These are phyloP conservation scores for Tulasnella sp. DNA, from an alignment of 768 basidiomycete species.

Conservation along the genomic window DNA sequence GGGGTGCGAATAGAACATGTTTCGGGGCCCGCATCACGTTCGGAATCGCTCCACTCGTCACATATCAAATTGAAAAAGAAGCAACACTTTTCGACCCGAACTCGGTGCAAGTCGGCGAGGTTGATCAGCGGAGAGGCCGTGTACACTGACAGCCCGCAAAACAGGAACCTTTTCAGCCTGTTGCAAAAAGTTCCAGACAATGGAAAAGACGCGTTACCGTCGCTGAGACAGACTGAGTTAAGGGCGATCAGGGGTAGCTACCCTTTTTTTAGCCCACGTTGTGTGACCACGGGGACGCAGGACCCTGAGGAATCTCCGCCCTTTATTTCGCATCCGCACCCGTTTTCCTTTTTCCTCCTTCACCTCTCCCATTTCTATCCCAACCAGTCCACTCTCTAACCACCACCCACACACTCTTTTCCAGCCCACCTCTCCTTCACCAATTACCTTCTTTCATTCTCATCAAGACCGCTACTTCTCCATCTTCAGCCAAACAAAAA, in stretches of 20 bases:
- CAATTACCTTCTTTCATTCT: background rate
- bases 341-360: background rate
- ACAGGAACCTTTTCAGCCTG: background rate
- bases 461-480: background rate
- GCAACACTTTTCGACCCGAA: background rate
- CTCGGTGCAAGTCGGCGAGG: background rate
- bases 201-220: background rate
- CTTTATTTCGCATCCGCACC: background rate
- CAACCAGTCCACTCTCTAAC: constrained; percentile 2
- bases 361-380: background rate
- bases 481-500: background rate
- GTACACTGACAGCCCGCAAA: background rate
- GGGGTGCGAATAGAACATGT: too few relatives aligned
- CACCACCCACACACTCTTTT: background rate
- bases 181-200: background rate
- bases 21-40: too few relatives aligned
- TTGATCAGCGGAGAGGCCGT: background rate
- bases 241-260: background rate
- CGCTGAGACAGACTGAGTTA: background rate
- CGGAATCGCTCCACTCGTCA: too few relatives aligned
- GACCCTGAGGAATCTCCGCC: background rate
- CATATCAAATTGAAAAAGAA: too few relatives aligned
- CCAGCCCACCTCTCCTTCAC: background rate
- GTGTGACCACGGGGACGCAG: background rate
- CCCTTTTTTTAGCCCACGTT: background rate